A percentile compares a stretch with the other conserved stretches of the same genome.
Evolutionary conservation across 202 grass and related monocot genomes (phyloP).

Genomic region (Thinopyrum obtusiflorum): DNA sequence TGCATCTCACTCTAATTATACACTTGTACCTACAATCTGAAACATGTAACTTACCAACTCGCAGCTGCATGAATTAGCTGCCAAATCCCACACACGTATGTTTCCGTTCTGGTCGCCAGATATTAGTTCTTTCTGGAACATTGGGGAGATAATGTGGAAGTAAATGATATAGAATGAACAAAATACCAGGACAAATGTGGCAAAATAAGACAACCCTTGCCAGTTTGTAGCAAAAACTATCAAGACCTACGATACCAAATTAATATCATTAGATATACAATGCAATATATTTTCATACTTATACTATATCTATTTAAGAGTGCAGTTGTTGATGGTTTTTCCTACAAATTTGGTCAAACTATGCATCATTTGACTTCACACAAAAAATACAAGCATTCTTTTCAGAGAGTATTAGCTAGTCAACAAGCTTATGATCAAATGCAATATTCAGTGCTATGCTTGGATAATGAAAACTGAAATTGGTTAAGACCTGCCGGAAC

Average conservation of each 20-base stretch:
- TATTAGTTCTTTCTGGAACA: slow-evolving; percentile 94
- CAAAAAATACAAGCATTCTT: too few species aligned
- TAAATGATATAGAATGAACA: slow-evolving; percentile 1
- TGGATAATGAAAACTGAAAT: background rate
- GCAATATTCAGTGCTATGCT: background rate
- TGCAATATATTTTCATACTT: too few species aligned
- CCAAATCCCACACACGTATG: slow-evolving; percentile 96
- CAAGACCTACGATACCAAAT: too few species aligned
- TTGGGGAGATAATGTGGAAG: background rate
- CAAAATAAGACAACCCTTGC: background rate
- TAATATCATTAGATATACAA: too few species aligned
- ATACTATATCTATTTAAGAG: too few species aligned
- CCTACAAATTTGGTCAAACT: too few species aligned
- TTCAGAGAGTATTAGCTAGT: background rate
- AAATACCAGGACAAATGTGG: background rate
- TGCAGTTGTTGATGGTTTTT: too few species aligned
- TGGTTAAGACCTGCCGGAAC: background rate
- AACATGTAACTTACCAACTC: slow-evolving; percentile 66
- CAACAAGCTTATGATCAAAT: slow-evolving; percentile 10
- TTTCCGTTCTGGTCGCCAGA: slow-evolving; percentile 97
- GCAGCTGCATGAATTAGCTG: slow-evolving; percentile 95
- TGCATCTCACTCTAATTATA: background rate
- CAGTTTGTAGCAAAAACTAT: too few species aligned
- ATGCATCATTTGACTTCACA: too few species aligned
- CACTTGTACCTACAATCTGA: background rate